Conservation (phyloP, 2,329 filamentous ascomycete genomes). For the Penicillium brasilianum region DNA sequence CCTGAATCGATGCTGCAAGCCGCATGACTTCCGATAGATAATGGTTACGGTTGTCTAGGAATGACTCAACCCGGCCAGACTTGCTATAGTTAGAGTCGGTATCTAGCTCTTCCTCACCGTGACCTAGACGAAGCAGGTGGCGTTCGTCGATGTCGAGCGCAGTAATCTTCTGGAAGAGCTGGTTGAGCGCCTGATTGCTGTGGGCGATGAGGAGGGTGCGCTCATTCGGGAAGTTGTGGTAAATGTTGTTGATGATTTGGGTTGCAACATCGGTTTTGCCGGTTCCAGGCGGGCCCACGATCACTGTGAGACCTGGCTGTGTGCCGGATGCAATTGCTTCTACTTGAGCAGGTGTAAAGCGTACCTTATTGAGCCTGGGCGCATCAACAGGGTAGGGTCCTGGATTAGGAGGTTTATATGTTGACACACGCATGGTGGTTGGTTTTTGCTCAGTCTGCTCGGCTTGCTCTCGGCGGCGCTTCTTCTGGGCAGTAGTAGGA, state of each 20-base stretch:
- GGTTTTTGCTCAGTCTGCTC: constrained; percentile 68
- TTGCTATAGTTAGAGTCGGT: constrained; percentile 90
- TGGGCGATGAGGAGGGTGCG: constrained; percentile 92
- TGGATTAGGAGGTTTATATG: constrained; percentile 85
- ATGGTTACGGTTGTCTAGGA: constrained; percentile 81
- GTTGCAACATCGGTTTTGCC: constrained; percentile 99
- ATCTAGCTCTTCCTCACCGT: constrained; percentile 92
- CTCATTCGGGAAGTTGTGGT: constrained; percentile 94
- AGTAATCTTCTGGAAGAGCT: constrained; percentile 98
- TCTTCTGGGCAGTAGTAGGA: constrained; percentile 73
- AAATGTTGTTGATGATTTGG: constrained; percentile 98
- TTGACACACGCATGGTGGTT: constrained; percentile 79
- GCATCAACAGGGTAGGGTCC: constrained; percentile 88
- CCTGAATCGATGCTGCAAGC: constrained; percentile 80
- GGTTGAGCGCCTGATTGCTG: constrained; percentile 96
- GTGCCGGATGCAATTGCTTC: constrained; percentile 93
- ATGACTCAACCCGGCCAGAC: constrained; percentile 90
- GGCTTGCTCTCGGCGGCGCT: constrained; percentile 77
- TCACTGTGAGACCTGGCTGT: constrained; percentile 89
- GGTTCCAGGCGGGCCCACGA: constrained; percentile 93
- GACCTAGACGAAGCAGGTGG: constrained; percentile 87
- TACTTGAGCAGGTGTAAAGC: constrained; percentile 88
- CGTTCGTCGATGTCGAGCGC: constrained; percentile 93
- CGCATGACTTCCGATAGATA: constrained; percentile 85
- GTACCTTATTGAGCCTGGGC: constrained; percentile 79